Percentiles rank a stretch among this genome's conserved stretches.
These are phyloP conservation scores for Bipolaris oryzae DNA, from an alignment of 2,329 filamentous ascomycete genomes.

Conservation along the genomic window DNA sequence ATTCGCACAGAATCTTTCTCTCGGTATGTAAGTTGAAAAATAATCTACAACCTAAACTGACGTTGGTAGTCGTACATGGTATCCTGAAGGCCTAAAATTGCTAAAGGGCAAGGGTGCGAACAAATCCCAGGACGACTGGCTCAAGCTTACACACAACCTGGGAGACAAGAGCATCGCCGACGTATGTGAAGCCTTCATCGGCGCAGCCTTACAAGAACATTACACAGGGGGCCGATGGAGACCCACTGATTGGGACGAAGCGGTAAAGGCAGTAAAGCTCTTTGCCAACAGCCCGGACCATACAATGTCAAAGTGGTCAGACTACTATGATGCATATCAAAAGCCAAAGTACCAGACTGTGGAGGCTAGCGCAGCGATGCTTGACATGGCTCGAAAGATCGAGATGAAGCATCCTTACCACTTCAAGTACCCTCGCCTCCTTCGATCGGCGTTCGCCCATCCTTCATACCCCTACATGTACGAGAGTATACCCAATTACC, in stretches of 20 bases:
- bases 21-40: constrained; percentile 53
- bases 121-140: constrained; percentile 53
- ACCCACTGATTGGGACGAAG: constrained; percentile 61
- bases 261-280: constrained; percentile 68
- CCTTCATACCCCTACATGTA: constrained; percentile 77
- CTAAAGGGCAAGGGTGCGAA: constrained; percentile 71
- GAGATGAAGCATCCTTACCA: constrained; percentile 64
- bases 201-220: constrained; percentile 72
- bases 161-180: constrained; percentile 92
- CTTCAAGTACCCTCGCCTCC: constrained; percentile 76
- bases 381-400: constrained; percentile 70
- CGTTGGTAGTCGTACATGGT: constrained; percentile 74
- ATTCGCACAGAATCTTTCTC: constrained; percentile 85
- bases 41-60: constrained; percentile 22
- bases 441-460: constrained; percentile 86
- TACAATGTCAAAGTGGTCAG: constrained; percentile 68
- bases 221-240: constrained; percentile 53
- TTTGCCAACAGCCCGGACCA: constrained; percentile 75
- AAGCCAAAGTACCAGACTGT: constrained; percentile 73
- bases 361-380: constrained; percentile 67
- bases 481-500: constrained; percentile 84
- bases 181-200: constrained; percentile 92
- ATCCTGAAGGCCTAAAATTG: constrained; percentile 78
- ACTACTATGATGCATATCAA: constrained; percentile 74
- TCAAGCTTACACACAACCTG: constrained; percentile 65